These are phyloP conservation scores for Scleromitrula shiraiana DNA, from an alignment of 2,329 filamentous ascomycete species.

Conservation along the genomic window DNA sequence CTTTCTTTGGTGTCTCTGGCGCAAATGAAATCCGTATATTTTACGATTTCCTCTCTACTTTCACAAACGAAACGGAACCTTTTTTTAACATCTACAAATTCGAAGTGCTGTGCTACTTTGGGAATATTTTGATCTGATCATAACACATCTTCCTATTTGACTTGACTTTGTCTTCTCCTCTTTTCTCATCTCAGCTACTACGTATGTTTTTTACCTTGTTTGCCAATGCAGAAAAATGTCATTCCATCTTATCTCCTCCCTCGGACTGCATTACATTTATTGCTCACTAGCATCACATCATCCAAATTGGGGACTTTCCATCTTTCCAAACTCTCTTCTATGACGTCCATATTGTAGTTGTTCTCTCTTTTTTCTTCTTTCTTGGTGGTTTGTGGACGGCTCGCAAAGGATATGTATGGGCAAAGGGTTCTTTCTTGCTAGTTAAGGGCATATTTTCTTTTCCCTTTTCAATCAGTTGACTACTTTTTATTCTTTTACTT, in stretches of 20 bases:
- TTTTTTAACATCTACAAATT: background rate
- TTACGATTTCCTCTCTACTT: background rate
- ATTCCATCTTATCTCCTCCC: background rate
- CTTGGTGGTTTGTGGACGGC: background rate
- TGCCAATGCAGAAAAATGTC: background rate
- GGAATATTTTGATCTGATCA: background rate
- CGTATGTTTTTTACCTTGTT: background rate
- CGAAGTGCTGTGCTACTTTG: background rate
- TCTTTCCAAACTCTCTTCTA: constrained; percentile 4
- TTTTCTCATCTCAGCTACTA: background rate
- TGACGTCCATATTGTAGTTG: constrained; percentile 4
- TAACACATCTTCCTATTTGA: too few relatives aligned
- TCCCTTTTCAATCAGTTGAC: background rate
- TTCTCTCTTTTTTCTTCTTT: background rate
- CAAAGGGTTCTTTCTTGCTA: background rate
- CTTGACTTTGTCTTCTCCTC: too few relatives aligned
- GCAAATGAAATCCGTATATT: constrained; percentile 3
- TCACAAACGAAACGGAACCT: background rate
- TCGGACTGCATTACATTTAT: background rate
- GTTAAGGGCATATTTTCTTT: constrained; percentile 3
- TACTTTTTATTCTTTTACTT: background rate
- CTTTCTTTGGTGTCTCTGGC: constrained; percentile 9
- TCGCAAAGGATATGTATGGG: background rate
- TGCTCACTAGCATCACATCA: background rate
- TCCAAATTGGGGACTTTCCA: background rate